Conservation (phyloP, 768 basidiomycete species). For the Kwoniella shandongensis region DNA sequence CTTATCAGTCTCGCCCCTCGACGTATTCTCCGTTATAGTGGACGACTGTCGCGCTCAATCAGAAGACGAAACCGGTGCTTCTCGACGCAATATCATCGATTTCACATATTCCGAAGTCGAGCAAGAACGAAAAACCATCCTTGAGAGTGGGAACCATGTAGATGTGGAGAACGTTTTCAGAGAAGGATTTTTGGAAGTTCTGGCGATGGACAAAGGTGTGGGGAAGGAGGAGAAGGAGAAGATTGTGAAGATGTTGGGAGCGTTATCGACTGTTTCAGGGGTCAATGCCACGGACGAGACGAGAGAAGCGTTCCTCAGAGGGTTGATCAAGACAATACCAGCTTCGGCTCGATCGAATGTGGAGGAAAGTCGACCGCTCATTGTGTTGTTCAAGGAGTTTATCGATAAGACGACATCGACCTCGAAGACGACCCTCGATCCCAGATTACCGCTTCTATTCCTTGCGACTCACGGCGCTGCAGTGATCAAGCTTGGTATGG, state of each 20-base stretch:
- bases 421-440: conserved; percentile 16
- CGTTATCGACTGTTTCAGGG: conserved; percentile 31
- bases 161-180: conserved; percentile 32
- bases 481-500: conserved; percentile 11
- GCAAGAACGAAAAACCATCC: not conserved
- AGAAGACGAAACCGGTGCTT: conserved; percentile 43
- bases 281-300: conserved; percentile 16
- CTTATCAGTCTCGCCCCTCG: conserved; percentile 24
- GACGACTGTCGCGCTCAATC: conserved; percentile 33
- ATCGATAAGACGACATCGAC: conserved; percentile 6
- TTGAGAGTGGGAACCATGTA: conserved; percentile 23
- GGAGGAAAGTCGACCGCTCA: conserved; percentile 1
- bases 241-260: conserved; percentile 25
- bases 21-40: conserved; percentile 40
- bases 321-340: conserved; percentile 18
- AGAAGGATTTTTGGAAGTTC: conserved; percentile 29
- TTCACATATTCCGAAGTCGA: conserved; percentile 27
- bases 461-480: conserved; percentile 23
- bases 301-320: conserved; percentile 11
- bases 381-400: conserved; percentile 24
- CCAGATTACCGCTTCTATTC: conserved; percentile 23
- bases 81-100: conserved; percentile 38
- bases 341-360: conserved; percentile 3
- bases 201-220: not conserved
- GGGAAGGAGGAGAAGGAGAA: conserved; percentile 15